Base-by-base conservation (phyloP, 2,329 filamentous ascomycete species). In the Fusarium acutatum region DNA sequence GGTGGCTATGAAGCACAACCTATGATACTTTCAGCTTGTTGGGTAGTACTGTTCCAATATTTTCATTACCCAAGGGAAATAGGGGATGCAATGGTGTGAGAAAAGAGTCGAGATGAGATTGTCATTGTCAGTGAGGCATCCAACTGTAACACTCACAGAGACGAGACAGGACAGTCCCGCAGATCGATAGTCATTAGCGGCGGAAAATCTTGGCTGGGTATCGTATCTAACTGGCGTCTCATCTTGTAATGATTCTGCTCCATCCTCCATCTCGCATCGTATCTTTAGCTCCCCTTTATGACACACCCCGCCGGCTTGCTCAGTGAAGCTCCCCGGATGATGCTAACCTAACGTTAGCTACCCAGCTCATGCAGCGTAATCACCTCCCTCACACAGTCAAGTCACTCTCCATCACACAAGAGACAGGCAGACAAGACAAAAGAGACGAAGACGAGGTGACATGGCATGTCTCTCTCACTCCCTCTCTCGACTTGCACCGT, bases 41-140 rank as follows among this genome's bases (percentile, higher is more conserved):
- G 44, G 67, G 71, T 73, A 68, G 58, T 50, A 74, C 71, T 61
- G 71, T 52, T 68, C 62, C 60, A 74, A 61, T 62, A 60, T 40
- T 46, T 57, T 53, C 18, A 64, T 64, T 69, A 24, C 56, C 20
- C 44, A 34, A 38, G 40, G 46, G 60, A 24, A 22, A 40, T 28
- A 64, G 50, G 49, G 40, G 46, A 61, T 70, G 56, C 24, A 47
- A 67, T 71, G 52, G 67, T 54, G 53, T 32, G 52, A 64, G 66
- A 71, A 44, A 64, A 71, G 63, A 59, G 68, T 71, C 68, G 67
- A 71, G 62, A 68, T 50, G 63, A 72, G 63, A 72, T 71, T 60
- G 32, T 60, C 46, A 32, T 13, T 20, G 24, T 60, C 40, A 35
- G 10, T 26, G 28, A 67, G 60, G 34, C 53, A 64, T 60, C 50